Evolutionary conservation across 2,329 filamentous ascomycete genomes (phyloP), one percentile per base, ranked within the genome.

Genomic region (Epichloe glyceriae): DNA sequence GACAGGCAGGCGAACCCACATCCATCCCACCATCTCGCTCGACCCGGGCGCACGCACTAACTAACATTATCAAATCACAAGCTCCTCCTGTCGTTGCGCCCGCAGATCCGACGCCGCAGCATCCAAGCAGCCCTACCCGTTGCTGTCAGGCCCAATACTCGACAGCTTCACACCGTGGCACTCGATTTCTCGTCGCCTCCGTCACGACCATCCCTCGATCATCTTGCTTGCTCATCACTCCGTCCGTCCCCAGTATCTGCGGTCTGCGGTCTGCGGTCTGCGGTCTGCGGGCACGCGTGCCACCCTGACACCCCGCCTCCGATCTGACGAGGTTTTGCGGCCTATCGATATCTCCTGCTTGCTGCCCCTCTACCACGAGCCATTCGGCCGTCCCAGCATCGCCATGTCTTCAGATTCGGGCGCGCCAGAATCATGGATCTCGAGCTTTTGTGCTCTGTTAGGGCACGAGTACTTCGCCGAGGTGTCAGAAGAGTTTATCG

Each of bases 391-490:
- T 39, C 49, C 39, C 34, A 44, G 17, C 14, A 39, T 38, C 57
- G 57, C 44, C 61, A 81, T 81, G 78, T 82, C 78, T 59, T 76
- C 76, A 50, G 79, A 78, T 47, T 81, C 78, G 50, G 78, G 75
- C 50, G 69, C 75, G 33, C 77, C 78, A 55, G 93, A 98, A 74
- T 95, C 90, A 51, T 98, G 93, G 93, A 97, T 98, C 73, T 86
- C 88, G 56, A 94, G 90, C 52, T 98, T 96, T 69, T 98, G 93
- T 74, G 89, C 88, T 39, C 76, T 97, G 44, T 79, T 97, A 54
- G 93, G 93, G 55, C 93, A 98, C 67, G 93, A 98, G 70, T 98
- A 97, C 73, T 98, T 98, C 69, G 93, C 93, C 55, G 93, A 98
- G 73, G 91, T 98, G 47, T 93, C 88, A 44, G 93, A 98, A 71